A percentile compares a stretch with the other conserved stretches of the same genome.
Conservation (phyloP, 768 basidiomycete genomes). For the Amanita fuliginea region DNA sequence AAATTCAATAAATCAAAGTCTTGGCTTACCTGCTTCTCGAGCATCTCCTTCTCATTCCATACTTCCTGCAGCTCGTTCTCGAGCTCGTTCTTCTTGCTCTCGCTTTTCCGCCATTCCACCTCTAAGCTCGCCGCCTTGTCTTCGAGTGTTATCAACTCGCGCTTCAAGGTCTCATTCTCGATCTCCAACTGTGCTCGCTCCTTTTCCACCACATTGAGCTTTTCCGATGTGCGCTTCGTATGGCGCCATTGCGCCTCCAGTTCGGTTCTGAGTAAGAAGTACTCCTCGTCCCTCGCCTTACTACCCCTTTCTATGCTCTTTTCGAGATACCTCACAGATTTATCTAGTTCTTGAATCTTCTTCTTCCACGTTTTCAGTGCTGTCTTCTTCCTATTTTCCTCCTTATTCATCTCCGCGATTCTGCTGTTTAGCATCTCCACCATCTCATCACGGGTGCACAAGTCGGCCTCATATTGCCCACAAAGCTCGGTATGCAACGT, state of each 20-base stretch:
- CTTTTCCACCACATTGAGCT: slow-evolving; percentile 26
- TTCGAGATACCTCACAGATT: slow-evolving; percentile 47
- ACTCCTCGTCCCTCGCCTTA: slow-evolving; percentile 33
- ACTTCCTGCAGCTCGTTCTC: slow-evolving; percentile 45
- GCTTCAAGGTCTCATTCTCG: slow-evolving; percentile 29
- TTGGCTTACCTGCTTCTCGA: slow-evolving; percentile 41
- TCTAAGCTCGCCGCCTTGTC: slow-evolving; percentile 36
- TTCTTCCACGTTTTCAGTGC: slow-evolving; percentile 59
- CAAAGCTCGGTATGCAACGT: slow-evolving; percentile 67
- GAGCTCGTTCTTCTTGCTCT: slow-evolving; percentile 43
- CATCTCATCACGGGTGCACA: slow-evolving; percentile 62
- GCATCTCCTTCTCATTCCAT: slow-evolving; percentile 36
- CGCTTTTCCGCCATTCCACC: slow-evolving; percentile 41
- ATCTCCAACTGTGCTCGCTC: slow-evolving; percentile 23
- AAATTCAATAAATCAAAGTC: not conserved
- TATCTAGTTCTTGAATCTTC: slow-evolving; percentile 67
- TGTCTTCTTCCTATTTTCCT: slow-evolving; percentile 47
- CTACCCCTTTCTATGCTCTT: slow-evolving; percentile 72
- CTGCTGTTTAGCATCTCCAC: slow-evolving; percentile 49
- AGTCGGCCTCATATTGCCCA: slow-evolving; percentile 66
- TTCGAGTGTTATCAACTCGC: slow-evolving; percentile 31
- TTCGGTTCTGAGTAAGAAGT: slow-evolving; percentile 43
- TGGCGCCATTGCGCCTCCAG: slow-evolving; percentile 63
- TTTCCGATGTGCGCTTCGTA: slow-evolving; percentile 44
- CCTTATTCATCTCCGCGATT: slow-evolving; percentile 44